A percentile compares a stretch with the other conserved stretches of the same genome.
Evolutionary conservation across 352 stramenopile species (phyloP).

Genomic region (Pythium chondricola): DNA sequence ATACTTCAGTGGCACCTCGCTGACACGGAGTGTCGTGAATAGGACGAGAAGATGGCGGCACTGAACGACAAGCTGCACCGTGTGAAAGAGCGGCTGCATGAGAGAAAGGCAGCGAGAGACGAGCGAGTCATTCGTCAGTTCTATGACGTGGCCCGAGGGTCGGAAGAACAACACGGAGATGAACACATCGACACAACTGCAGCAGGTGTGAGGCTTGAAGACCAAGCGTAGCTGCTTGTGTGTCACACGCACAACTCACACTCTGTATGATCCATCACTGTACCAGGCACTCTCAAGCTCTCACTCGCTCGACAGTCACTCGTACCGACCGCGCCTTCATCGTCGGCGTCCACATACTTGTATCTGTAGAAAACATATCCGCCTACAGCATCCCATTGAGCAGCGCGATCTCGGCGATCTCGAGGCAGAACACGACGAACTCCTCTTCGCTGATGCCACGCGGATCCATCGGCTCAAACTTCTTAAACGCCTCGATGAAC

Average conservation of each 20-base stretch:
- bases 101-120: neutral
- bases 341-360: neutral
- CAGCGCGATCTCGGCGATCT: conserved; percentile 43
- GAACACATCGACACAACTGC: too few relatives aligned
- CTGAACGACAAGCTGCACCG: conserved; percentile 1
- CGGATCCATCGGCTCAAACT: conserved; percentile 49
- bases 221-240: too few relatives aligned
- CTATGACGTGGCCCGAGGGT: too few relatives aligned
- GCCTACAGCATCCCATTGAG: conserved; percentile 32
- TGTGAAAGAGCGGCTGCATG: conserved; percentile 6
- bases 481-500: conserved; percentile 58
- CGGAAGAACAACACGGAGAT: too few relatives aligned
- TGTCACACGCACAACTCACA: too few relatives aligned
- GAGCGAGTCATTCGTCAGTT: conserved; percentile 9
- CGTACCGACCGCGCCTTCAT: neutral
- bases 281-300: conserved; percentile 1
- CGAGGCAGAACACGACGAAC: conserved; percentile 69
- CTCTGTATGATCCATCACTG: neutral
- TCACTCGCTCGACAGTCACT: too few relatives aligned
- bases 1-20: neutral
- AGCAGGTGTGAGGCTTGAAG: too few relatives aligned
- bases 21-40: neutral
- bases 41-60: conserved; percentile 11
- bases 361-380: neutral
- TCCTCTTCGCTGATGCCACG: conserved; percentile 61